phyloP scores from a whole-genome alignment of 495 filamentous ascomycete species.

The Aspergillus ellipticus region DNA sequence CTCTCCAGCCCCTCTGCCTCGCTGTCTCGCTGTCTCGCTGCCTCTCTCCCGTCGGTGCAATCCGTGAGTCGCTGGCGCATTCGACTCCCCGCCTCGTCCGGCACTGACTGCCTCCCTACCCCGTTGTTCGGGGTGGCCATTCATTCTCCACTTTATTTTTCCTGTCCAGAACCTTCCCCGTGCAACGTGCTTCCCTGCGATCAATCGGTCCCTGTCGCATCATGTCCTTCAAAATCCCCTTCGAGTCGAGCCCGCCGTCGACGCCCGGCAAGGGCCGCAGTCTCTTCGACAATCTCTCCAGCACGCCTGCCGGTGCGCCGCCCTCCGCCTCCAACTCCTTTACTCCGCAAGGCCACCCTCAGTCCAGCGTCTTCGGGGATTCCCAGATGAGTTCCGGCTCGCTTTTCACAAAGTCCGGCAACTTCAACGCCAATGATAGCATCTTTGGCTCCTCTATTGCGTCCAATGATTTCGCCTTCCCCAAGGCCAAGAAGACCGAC shows the following conservation, averaged over 20 bases:
- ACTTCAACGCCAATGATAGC: slow-evolving; percentile 40
- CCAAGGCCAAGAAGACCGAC: slow-evolving; percentile 28
- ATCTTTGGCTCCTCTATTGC: slow-evolving; percentile 43
- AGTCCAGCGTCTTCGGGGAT: slow-evolving; percentile 60
- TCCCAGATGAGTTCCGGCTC: slow-evolving; percentile 54
- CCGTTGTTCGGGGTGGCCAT: neutral
- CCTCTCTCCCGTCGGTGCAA: neutral
- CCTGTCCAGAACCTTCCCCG: neutral
- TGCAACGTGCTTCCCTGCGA: neutral
- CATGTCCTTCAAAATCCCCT: slow-evolving; percentile 31
- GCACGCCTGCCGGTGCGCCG: slow-evolving; percentile 73
- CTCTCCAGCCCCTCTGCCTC: neutral
- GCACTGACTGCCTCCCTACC: no score
- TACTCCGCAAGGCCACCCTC: slow-evolving; percentile 68
- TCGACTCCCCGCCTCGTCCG: no score
- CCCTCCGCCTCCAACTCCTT: slow-evolving; percentile 67
- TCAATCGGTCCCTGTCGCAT: neutral
- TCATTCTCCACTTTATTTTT: neutral
- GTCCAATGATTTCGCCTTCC: slow-evolving; percentile 33
- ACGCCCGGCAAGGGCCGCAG: slow-evolving; percentile 43
- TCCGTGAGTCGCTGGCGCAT: no score
- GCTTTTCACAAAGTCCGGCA: slow-evolving; percentile 38
- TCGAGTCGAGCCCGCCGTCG: slow-evolving; percentile 35
- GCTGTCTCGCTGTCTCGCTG: neutral
- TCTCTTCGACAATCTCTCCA: slow-evolving; percentile 57